Conservation (phyloP, 2,329 filamentous ascomycete species). For the Cercospora canescens region DNA sequence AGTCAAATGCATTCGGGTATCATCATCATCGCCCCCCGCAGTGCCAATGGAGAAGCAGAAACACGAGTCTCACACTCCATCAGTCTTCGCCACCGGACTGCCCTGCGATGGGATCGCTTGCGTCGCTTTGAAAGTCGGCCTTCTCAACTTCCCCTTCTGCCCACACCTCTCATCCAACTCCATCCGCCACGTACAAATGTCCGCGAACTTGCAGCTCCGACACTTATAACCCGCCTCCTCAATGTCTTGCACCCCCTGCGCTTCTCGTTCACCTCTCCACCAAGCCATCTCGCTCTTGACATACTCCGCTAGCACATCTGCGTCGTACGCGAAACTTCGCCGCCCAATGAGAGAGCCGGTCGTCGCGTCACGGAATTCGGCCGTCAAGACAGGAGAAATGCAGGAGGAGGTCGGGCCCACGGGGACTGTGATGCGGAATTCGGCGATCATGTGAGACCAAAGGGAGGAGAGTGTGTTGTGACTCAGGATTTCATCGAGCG, state of each 20-base stretch:
- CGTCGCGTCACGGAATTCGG: constrained; percentile 53
- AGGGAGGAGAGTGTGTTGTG: constrained; percentile 62
- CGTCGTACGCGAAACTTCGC: constrained; percentile 67
- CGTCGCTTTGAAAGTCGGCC: neutral
- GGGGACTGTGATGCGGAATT: constrained; percentile 50
- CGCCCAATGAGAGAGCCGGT: constrained; percentile 56
- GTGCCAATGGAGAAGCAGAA: too few relatives aligned
- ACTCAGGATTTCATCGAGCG: constrained; percentile 53
- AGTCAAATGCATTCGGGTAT: neutral
- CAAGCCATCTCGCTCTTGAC: constrained; percentile 72
- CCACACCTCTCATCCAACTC: constrained; percentile 63
- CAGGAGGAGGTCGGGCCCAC: constrained; percentile 39
- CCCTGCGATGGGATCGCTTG: neutral
- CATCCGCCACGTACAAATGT: constrained; percentile 75
- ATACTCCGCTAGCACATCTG: constrained; percentile 63
- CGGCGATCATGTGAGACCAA: constrained; percentile 64
- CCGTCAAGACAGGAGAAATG: constrained; percentile 58
- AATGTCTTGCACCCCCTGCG: constrained; percentile 69
- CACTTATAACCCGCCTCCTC: constrained; percentile 85
- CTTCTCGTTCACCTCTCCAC: constrained; percentile 77
- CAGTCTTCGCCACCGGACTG: neutral
- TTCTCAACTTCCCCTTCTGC: constrained; percentile 27
- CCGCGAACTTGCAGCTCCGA: constrained; percentile 76
- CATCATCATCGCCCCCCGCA: neutral
- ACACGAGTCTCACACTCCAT: neutral